Conservation (phyloP, 345 rosid genomes). For the Salix purpurea region DNA sequence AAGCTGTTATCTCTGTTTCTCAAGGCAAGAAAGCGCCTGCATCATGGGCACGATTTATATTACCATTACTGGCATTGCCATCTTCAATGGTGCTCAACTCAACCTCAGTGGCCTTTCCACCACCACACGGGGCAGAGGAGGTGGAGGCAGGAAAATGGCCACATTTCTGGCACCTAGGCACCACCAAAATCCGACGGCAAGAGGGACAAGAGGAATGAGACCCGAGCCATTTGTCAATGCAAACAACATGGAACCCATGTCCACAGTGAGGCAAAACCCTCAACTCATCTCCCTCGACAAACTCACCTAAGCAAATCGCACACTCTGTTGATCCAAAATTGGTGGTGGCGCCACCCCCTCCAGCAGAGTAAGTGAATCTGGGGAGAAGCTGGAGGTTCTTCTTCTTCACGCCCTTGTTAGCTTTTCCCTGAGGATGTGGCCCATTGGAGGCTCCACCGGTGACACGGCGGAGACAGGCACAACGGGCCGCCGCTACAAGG, state of each 20-base stretch:
- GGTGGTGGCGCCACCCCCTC: slow-evolving; percentile 22
- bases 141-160: slow-evolving; percentile 29
- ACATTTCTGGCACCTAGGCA: slow-evolving; percentile 33
- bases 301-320: slow-evolving; percentile 71
- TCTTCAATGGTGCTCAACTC: slow-evolving; percentile 20
- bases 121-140: slow-evolving; percentile 2
- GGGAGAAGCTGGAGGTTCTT: slow-evolving; percentile 64
- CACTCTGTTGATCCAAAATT: slow-evolving; percentile 46
- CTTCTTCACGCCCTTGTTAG: slow-evolving; percentile 63
- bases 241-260: slow-evolving; percentile 72
- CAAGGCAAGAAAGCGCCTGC: slow-evolving; percentile 31
- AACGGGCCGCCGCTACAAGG: slow-evolving; percentile 54
- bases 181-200: slow-evolving; percentile 53
- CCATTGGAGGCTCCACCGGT: background rate
- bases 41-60: background rate
- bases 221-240: slow-evolving; percentile 61
- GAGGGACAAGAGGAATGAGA: slow-evolving; percentile 74
- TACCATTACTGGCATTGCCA: background rate
- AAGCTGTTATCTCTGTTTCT: background rate
- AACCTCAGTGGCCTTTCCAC: background rate
- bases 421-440: slow-evolving; percentile 28
- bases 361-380: slow-evolving; percentile 47
- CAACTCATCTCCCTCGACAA: slow-evolving; percentile 54
- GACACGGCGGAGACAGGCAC: slow-evolving; percentile 51
- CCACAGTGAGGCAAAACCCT: slow-evolving; percentile 55